Evolutionary conservation across 2,329 filamentous ascomycete genomes (phyloP), one percentile per base, ranked within the genome.

Genomic region (Trichoderma koningii): DNA sequence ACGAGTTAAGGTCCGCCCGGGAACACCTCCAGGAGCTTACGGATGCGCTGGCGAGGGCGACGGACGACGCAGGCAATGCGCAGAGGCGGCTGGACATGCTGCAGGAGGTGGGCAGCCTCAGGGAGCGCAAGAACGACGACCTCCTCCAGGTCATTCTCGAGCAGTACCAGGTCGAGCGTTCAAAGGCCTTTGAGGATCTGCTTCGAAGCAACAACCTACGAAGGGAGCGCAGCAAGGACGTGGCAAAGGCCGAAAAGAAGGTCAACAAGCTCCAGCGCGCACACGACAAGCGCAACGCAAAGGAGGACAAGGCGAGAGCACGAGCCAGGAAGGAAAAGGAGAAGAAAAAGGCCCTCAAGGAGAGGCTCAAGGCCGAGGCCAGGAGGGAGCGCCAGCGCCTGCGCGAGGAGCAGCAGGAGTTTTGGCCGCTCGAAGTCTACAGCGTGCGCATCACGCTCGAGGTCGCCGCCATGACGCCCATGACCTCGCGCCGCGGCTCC

Each of bases 371-470:
- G 44, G 72, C 70, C 5, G 78, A 82, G 71, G 71, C 70, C 6
- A 44, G 26, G 1, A 78, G 78, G 63, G 82, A 85, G 69, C 81
- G 80, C 69, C 44, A 64, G 7, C 77, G 82, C 44, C 69, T 84
- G 50, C 78, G 76, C 38, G 70, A 69, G 15, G 81, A 85, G 69
- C 73, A 77, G 51, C 73, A 79, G 56, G 71, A 71, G 1, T 84
- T 82, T 69, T 85, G 82, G 83, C 80, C 82, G 1, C 78, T 77
- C 56, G 73, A 74, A 21, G 80, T 79, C 70, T 83, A 83, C 70
- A 73, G 75, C 6, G 76, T 85, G 48, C 80, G 76, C 17, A 80
- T 85, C 69, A 82, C 77, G 4, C 74, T 85, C 15, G 82, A 85
- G 51, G 78, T 76, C 7, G 70, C 76, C n/a, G 69, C 65, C 34